phyloP scores from a whole-genome alignment of 768 basidiomycete species.

The Coprinopsis marcescibilis region DNA sequence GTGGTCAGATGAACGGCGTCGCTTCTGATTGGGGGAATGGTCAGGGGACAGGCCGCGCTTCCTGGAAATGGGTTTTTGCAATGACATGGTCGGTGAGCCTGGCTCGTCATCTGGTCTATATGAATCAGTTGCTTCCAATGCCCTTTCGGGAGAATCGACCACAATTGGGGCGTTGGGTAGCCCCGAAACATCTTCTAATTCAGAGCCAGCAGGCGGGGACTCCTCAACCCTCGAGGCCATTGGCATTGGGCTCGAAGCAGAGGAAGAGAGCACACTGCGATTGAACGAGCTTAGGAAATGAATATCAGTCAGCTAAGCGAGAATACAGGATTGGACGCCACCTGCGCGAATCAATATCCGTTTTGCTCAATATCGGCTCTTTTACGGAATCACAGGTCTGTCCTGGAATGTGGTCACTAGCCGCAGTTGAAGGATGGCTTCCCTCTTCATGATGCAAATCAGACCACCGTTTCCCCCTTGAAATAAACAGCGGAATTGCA shows the following conservation, averaged over 20 bases:
- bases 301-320: background rate
- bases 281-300: background rate
- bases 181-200: too few species aligned
- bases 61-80: background rate
- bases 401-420: background rate
- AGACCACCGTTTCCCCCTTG: slow-evolving; percentile 4
- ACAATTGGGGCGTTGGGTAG: too few species aligned
- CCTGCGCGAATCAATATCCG: background rate
- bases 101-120: too few species aligned
- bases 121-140: too few species aligned
- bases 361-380: background rate
- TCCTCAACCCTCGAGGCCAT: too few species aligned
- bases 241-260: too few species aligned
- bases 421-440: background rate
- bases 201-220: too few species aligned
- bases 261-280: too few species aligned
- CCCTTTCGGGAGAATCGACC: too few species aligned
- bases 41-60: background rate
- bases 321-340: background rate
- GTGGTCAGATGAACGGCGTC: background rate
- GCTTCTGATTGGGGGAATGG: slow-evolving; percentile 1
- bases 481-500: background rate
- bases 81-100: background rate
- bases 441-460: background rate
- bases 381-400: background rate